Percentiles rank a stretch among this genome's conserved stretches.
Conservation (phyloP, 495 filamentous ascomycete genomes). For the Penicillium arizonense region DNA sequence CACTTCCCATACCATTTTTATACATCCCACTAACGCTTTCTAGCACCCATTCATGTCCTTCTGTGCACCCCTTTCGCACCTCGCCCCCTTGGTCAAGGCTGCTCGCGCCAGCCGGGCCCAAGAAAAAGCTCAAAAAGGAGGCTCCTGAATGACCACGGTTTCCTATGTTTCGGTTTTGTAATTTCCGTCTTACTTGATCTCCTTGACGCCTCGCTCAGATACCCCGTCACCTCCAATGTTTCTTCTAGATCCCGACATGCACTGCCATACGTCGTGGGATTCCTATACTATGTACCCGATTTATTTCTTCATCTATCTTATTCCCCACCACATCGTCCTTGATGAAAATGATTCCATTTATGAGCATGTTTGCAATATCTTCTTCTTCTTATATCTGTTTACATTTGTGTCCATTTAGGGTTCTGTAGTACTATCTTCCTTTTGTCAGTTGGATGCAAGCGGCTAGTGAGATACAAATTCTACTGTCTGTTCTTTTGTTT, state of each 20-base stretch:
- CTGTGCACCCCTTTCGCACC: conserved; percentile 70
- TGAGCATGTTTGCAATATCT: conserved; percentile 9
- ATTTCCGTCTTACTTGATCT: conserved; percentile 25
- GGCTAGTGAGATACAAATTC: neutral
- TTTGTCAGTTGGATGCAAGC: neutral
- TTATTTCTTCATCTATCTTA: conserved; percentile 9
- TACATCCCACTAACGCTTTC: conserved; percentile 25
- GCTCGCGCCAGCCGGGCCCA: conserved; percentile 79
- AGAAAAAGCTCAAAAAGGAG: conserved; percentile 71
- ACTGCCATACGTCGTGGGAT: conserved; percentile 15
- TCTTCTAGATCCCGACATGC: conserved; percentile 33
- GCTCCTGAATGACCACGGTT: conserved; percentile 27
- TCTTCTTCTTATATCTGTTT: neutral
- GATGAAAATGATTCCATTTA: conserved; percentile 24
- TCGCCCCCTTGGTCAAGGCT: conserved; percentile 81
- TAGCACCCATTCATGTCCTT: conserved; percentile 88
- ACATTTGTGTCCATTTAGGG: conserved; percentile 7
- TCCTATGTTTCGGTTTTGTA: conserved; percentile 16
- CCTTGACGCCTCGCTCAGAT: conserved; percentile 41
- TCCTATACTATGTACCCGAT: conserved; percentile 17
- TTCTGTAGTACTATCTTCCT: conserved; percentile 1
- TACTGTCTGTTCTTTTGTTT: neutral
- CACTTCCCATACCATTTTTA: conserved; percentile 1
- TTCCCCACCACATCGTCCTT: conserved; percentile 17
- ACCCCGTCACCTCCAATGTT: conserved; percentile 39